These are phyloP conservation scores for Drechslerella coelobrocha DNA, from an alignment of 2,329 filamentous ascomycete species.

Conservation along the genomic window DNA sequence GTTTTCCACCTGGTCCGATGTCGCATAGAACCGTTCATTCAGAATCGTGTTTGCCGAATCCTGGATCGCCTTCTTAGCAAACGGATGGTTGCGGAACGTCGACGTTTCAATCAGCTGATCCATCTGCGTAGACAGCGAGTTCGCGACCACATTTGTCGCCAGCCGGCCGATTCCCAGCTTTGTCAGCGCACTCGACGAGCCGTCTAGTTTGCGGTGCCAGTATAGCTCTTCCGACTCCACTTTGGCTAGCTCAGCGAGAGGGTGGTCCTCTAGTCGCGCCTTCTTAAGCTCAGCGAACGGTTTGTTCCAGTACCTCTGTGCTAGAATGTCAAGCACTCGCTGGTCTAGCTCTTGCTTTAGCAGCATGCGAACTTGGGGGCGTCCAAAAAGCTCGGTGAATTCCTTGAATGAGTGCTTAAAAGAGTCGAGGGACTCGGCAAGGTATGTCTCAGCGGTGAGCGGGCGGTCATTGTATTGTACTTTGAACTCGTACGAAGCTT, in stretches of 20 bases:
- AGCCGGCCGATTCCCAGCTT: constrained; percentile 92
- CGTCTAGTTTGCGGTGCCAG: constrained; percentile 93
- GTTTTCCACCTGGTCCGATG: constrained; percentile 96
- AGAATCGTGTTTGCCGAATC: constrained; percentile 89
- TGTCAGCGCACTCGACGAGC: constrained; percentile 85
- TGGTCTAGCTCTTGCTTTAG: constrained; percentile 93
- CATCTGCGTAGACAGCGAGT: constrained; percentile 83
- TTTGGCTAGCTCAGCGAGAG: constrained; percentile 77
- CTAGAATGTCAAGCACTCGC: constrained; percentile 88
- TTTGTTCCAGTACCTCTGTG: constrained; percentile 96
- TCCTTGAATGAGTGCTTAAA: constrained; percentile 99
- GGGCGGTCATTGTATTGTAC: constrained; percentile 98
- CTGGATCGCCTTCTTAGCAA: constrained; percentile 88
- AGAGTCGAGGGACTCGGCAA: constrained; percentile 90
- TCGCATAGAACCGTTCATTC: constrained; percentile 94
- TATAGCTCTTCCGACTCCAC: constrained; percentile 83
- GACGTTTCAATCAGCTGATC: constrained; percentile 79
- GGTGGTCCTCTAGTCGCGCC: constrained; percentile 70
- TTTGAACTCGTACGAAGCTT: constrained; percentile 98
- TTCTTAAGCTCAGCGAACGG: constrained; percentile 77
- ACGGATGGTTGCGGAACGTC: constrained; percentile 87
- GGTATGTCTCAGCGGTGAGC: constrained; percentile 91
- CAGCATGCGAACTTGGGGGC: constrained; percentile 84
- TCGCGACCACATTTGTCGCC: constrained; percentile 88
- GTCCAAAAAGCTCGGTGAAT: constrained; percentile 87